Evolutionary conservation across 495 filamentous ascomycete genomes (phyloP).

Genomic region (Aspergillus steynii): DNA sequence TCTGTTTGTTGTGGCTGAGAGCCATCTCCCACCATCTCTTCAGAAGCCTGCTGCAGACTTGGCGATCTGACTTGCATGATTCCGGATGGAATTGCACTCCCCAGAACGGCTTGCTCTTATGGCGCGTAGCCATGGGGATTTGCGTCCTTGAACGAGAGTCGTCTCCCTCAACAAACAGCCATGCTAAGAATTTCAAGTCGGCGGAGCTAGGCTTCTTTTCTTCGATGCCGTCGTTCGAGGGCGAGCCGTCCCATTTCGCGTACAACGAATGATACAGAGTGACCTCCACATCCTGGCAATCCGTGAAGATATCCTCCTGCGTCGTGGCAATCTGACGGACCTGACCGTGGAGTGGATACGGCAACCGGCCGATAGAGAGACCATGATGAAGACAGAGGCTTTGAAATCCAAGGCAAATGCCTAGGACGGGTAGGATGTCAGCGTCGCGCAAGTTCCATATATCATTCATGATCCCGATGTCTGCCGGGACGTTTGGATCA

Average conservation of each 20-base stretch:
- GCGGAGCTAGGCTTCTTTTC: slow-evolving; percentile 1
- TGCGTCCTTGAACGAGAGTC: slow-evolving; percentile 14
- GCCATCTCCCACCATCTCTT: slow-evolving; percentile 70
- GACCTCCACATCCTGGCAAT: slow-evolving; percentile 59
- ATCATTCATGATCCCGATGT: slow-evolving; percentile 77
- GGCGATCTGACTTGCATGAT: slow-evolving; percentile 76
- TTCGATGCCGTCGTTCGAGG: background rate
- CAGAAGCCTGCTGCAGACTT: slow-evolving; percentile 65
- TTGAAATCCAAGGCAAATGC: slow-evolving; percentile 93
- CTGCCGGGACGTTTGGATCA: slow-evolving; percentile 53
- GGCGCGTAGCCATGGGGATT: slow-evolving; percentile 77
- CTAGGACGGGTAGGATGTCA: slow-evolving; percentile 70
- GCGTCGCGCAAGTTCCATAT: slow-evolving; percentile 68
- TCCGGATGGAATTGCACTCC: slow-evolving; percentile 95
- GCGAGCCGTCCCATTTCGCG: slow-evolving; percentile 47
- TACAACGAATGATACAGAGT: slow-evolving; percentile 89
- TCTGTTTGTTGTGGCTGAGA: slow-evolving; percentile 38
- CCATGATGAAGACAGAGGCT: slow-evolving; percentile 71
- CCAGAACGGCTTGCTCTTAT: slow-evolving; percentile 76
- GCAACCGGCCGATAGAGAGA: slow-evolving; percentile 59
- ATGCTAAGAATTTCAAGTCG: slow-evolving; percentile 39
- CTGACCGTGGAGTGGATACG: slow-evolving; percentile 77
- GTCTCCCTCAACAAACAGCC: slow-evolving; percentile 30
- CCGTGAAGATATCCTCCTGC: slow-evolving; percentile 52
- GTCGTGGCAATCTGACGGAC: slow-evolving; percentile 61